Conservation (phyloP, 129 eudicot species). For the Logfia minima region DNA sequence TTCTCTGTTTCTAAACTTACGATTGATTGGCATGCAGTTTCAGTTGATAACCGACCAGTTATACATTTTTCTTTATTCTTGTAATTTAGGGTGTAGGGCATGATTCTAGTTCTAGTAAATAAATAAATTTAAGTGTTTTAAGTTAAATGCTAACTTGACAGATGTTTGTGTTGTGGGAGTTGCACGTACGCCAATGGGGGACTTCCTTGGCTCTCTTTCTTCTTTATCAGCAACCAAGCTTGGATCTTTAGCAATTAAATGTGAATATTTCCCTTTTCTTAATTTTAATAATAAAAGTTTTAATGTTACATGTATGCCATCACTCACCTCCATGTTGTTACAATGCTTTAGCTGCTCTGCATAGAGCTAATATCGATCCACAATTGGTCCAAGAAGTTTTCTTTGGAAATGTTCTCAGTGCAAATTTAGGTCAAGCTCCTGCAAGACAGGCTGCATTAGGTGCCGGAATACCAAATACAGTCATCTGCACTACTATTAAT, state of each 20-base stretch:
- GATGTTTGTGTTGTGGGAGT: slow-evolving; percentile 11
- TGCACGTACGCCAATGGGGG: slow-evolving; percentile 3
- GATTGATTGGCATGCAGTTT: not conserved
- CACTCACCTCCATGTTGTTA: not conserved
- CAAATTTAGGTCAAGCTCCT: slow-evolving; percentile 98
- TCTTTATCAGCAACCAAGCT: not conserved
- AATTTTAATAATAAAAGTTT: no score
- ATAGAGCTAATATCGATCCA: slow-evolving; percentile 79
- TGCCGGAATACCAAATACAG: slow-evolving; percentile 83
- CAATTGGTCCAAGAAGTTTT: slow-evolving; percentile 81
- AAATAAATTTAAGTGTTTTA: not conserved
- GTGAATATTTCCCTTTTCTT: not conserved
- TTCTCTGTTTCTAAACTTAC: not conserved
- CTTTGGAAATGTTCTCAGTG: slow-evolving; percentile 97
- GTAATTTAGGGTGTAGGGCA: not conserved
- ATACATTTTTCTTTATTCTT: not conserved
- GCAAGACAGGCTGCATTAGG: slow-evolving; percentile 94
- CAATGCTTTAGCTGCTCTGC: slow-evolving; percentile 55
- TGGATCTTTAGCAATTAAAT: not conserved
- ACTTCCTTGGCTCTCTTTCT: not conserved
- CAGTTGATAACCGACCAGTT: not conserved
- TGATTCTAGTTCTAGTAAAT: not conserved
- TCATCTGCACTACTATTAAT: slow-evolving; percentile 80
- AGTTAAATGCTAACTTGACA: not conserved
- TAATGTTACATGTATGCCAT: not conserved